phyloP scores from a whole-genome alignment of 2,329 filamentous ascomycete species.

The Sclerotinia subarctica region DNA sequence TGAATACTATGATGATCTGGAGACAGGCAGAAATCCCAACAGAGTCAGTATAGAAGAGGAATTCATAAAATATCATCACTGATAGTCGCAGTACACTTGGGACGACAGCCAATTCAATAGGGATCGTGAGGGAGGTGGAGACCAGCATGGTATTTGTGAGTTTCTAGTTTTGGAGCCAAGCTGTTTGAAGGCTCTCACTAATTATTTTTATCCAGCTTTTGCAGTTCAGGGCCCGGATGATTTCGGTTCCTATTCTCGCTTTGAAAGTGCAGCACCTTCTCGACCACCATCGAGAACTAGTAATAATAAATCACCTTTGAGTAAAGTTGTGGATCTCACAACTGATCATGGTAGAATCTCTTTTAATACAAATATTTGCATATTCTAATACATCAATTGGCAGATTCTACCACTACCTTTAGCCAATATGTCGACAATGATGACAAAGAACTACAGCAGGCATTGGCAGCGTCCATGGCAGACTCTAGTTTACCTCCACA shows the following conservation, averaged over 20 bases:
- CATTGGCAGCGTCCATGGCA: constrained; percentile 53
- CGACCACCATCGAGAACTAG: constrained; percentile 58
- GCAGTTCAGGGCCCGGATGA: constrained; percentile 22
- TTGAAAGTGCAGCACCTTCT: constrained; percentile 40
- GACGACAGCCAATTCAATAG: constrained; percentile 53
- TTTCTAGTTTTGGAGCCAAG: not conserved
- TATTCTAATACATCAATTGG: not conserved
- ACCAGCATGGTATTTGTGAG: constrained; percentile 47
- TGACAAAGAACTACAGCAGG: constrained; percentile 55
- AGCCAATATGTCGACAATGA: constrained; percentile 33
- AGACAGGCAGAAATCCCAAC: constrained; percentile 26
- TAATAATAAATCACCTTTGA: constrained; percentile 55
- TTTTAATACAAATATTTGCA: not conserved
- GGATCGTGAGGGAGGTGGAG: constrained; percentile 49
- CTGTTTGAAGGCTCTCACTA: not conserved
- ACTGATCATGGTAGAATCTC: constrained; percentile 36
- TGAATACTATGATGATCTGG: constrained; percentile 51
- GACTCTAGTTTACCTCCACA: constrained; percentile 50
- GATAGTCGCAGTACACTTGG: constrained; percentile 47
- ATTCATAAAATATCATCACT: not conserved
- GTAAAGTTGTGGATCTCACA: constrained; percentile 50
- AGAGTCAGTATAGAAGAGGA: constrained; percentile 39
- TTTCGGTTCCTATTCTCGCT: constrained; percentile 14
- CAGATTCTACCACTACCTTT: constrained; percentile 33
- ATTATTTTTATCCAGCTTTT: constrained; percentile 4